These are phyloP conservation scores for Pseudocercospora vitis DNA, from an alignment of 2,329 filamentous ascomycete species.

Conservation along the genomic window DNA sequence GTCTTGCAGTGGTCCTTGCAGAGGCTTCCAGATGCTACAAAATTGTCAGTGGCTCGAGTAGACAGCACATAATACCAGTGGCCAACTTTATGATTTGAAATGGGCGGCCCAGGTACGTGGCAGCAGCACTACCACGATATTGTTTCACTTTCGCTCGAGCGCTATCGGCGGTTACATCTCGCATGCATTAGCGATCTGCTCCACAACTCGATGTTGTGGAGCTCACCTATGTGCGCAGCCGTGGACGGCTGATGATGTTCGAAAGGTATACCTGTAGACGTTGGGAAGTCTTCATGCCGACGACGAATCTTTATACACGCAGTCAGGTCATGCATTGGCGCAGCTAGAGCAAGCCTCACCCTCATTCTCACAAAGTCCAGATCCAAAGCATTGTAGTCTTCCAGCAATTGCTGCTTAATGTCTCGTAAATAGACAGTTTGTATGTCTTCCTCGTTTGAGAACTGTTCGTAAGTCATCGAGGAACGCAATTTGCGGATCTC, in stretches of 20 bases:
- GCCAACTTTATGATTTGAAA: constrained; percentile 14
- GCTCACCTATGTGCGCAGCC: constrained; percentile 11
- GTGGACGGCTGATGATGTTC: constrained; percentile 14
- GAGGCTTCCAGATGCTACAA: constrained; percentile 11
- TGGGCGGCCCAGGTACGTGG: neutral
- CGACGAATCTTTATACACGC: constrained; percentile 6
- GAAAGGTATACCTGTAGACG: neutral
- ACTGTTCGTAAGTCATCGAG: constrained; percentile 10
- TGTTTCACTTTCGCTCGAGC: neutral
- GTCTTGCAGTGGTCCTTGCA: constrained; percentile 7
- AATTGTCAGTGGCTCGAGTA: neutral
- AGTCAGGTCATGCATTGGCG: neutral
- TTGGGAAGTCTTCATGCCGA: constrained; percentile 7
- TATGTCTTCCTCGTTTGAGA: neutral
- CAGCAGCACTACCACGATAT: neutral
- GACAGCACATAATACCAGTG: neutral
- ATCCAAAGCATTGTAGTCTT: neutral
- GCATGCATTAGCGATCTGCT: neutral
- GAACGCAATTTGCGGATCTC: constrained; percentile 6
- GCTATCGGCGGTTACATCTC: constrained; percentile 3
- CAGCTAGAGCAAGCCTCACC: neutral
- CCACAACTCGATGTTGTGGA: neutral
- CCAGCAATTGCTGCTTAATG: neutral
- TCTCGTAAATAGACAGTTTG: constrained; percentile 4
- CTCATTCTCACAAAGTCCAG: constrained; percentile 7